A percentile compares a stretch with the other conserved stretches of the same genome.
These are phyloP conservation scores for Sutorius eximius DNA, from an alignment of 1,284 basidiomycete species.

Conservation along the genomic window DNA sequence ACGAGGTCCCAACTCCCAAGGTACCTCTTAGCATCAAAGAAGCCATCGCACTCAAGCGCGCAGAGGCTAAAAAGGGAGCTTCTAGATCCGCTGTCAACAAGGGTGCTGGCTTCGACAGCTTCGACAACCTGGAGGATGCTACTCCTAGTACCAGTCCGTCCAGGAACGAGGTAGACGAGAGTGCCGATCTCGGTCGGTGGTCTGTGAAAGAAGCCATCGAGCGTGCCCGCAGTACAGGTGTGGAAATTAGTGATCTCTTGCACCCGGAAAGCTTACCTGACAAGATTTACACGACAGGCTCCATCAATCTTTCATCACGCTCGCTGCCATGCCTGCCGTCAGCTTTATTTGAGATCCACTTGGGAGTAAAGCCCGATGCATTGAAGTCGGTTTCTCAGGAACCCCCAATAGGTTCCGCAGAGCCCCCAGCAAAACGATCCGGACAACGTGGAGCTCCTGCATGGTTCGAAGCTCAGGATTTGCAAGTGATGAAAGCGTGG, in stretches of 20 bases:
- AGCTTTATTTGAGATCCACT: conserved; percentile 75
- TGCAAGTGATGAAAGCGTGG: conserved; percentile 70
- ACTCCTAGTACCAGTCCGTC: conserved; percentile 36
- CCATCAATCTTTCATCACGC: conserved; percentile 70
- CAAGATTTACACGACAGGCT: conserved; percentile 51
- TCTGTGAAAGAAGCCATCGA: conserved; percentile 75
- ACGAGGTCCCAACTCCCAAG: conserved; percentile 33
- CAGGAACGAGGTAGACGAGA: conserved; percentile 46
- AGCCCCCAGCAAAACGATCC: conserved; percentile 34
- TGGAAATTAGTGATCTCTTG: conserved; percentile 31
- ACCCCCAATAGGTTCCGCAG: conserved; percentile 50
- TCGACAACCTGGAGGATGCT: conserved; percentile 46
- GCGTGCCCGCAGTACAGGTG: conserved; percentile 72
- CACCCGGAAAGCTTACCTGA: conserved; percentile 45
- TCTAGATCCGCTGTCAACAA: conserved; percentile 24
- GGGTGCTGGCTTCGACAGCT: conserved; percentile 19
- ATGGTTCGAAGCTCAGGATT: conserved; percentile 79
- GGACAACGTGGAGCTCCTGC: conserved; percentile 48
- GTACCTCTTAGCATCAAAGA: conserved; percentile 60
- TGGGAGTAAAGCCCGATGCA: conserved; percentile 65
- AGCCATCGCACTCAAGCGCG: conserved; percentile 70
- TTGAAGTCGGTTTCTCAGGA: conserved; percentile 64
- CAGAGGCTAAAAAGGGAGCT: conserved; percentile 66
- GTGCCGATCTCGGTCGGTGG: conserved; percentile 60
- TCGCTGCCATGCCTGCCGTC: conserved; percentile 69